Evolutionary conservation across 129 eudicot species (phyloP).

Genomic region (Pittosporum tobira): DNA sequence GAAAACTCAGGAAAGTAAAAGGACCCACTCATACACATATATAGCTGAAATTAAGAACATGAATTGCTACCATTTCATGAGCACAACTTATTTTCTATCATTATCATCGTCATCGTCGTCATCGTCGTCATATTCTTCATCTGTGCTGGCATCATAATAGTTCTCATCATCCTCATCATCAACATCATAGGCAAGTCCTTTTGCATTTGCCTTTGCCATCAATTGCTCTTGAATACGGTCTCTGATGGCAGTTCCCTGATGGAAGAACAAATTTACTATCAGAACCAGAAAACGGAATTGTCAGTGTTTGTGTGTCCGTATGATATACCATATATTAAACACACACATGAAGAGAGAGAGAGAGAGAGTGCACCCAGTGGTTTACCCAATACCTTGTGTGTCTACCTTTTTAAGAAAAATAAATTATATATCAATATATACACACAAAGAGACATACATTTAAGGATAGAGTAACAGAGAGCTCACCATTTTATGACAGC

Average conservation of each 20-base stretch:
- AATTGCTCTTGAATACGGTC: conserved; percentile 78
- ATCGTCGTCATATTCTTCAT: conserved; percentile 44
- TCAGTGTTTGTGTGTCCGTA: background rate
- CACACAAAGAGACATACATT: no score
- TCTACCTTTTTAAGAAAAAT: no score
- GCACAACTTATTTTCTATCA: background rate
- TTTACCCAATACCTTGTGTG: no score
- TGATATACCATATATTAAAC: no score
- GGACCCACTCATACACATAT: background rate
- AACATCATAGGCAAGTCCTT: conserved; percentile 22
- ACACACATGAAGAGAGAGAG: background rate
- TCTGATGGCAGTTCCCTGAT: conserved; percentile 86
- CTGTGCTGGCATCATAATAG: conserved; percentile 44
- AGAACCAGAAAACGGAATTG: background rate
- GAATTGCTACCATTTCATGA: background rate
- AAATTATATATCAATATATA: no score
- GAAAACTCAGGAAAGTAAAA: background rate
- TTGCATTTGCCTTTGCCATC: conserved; percentile 33
- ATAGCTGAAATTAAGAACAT: background rate
- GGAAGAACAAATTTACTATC: background rate
- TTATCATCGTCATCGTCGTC: background rate
- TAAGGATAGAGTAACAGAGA: conserved; percentile 7
- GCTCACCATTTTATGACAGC: conserved; percentile 93
- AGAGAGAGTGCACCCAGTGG: background rate
- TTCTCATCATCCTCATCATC: conserved; percentile 30